A percentile compares a stretch with the other conserved stretches of the same genome.
Conservation (phyloP, 768 basidiomycete species). For the Termitomyces titanicus region DNA sequence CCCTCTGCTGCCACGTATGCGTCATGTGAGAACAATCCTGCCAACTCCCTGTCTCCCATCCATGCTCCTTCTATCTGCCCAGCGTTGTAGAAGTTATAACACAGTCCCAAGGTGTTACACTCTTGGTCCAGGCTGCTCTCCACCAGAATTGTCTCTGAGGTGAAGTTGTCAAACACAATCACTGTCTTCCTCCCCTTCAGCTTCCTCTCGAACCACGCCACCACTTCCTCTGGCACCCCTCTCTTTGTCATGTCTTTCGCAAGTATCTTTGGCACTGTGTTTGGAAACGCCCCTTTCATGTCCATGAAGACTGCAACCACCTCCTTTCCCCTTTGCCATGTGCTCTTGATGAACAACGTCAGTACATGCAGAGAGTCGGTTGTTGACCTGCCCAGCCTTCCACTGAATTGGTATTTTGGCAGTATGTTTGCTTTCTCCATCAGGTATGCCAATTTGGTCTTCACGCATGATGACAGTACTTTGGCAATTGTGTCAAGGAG, state of each 20-base stretch:
- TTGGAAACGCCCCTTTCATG: constrained; percentile 22
- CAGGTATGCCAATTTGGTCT: constrained; percentile 16
- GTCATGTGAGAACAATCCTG: no score
- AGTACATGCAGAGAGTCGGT: constrained; percentile 29
- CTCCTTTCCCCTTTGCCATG: constrained; percentile 30
- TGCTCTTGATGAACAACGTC: constrained; percentile 29
- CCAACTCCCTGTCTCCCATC: no score
- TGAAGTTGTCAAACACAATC: background rate
- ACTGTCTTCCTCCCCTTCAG: background rate
- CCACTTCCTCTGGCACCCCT: constrained; percentile 19
- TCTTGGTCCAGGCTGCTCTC: no score
- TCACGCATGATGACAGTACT: constrained; percentile 1
- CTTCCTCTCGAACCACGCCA: constrained; percentile 10
- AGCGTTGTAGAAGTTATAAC: no score
- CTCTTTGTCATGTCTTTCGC: constrained; percentile 22
- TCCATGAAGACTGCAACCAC: constrained; percentile 21
- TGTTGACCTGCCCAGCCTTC: constrained; percentile 23
- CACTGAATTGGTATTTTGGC: constrained; percentile 23
- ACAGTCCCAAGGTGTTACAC: no score
- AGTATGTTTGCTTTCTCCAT: constrained; percentile 15
- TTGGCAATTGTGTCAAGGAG: constrained; percentile 14
- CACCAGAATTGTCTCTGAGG: background rate
- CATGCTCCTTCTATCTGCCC: no score
- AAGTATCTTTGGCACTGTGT: constrained; percentile 18
- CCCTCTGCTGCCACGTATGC: no score